Base-by-base conservation (phyloP, 2,329 filamentous ascomycete species). In the Myriosclerotinia scirpicola region DNA sequence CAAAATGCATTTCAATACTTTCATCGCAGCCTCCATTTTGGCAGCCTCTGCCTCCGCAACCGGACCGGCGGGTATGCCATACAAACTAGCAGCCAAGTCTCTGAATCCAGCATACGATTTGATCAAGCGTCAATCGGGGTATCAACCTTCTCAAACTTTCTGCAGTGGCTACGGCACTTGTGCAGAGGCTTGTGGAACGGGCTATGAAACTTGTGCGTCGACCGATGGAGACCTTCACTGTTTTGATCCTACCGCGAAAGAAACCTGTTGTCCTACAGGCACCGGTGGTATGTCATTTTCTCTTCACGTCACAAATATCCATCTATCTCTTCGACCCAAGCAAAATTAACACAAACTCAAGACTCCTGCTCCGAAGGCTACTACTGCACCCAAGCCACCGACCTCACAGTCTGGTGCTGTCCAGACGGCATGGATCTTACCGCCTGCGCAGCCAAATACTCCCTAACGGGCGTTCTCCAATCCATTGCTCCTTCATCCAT, bases 381-480 rank as follows among this genome's bases (percentile, higher is more conserved):
- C 80, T 89, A 84, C 80, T 89, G 87, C 79, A 82, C 84, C n/a
- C 79, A 82, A 71, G 82, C 87, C 74, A 75, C 77, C 63, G 72
- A 76, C 54, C 76, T 78, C 64, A 78, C 81, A 66, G 87, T 86
- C 44, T 83, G 83, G 79, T 89, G 87, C 80, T 89, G 87, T 77
- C 85, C 85, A 48, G 34, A 71, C 67, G 71, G 78, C 68, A 79
- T 84, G 80, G 79, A 81, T 69, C 79, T 87, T 59, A 77, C 76
- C 36, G 77, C 82, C 55, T 89, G 87, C 77, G 86, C 86, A 66
- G 77, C 78, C 63, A 80, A 78, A 40, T 83, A 82, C 71, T 77
- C 75, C 54, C 77, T 84, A 64, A 78, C 81, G 42, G 84, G 83
- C 64, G 77, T 76, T 54, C 81, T 88, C 2, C 65, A 67, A 52